Conservation (phyloP, 257 asterid genomes). For the Capsicum rhomboideum region DNA sequence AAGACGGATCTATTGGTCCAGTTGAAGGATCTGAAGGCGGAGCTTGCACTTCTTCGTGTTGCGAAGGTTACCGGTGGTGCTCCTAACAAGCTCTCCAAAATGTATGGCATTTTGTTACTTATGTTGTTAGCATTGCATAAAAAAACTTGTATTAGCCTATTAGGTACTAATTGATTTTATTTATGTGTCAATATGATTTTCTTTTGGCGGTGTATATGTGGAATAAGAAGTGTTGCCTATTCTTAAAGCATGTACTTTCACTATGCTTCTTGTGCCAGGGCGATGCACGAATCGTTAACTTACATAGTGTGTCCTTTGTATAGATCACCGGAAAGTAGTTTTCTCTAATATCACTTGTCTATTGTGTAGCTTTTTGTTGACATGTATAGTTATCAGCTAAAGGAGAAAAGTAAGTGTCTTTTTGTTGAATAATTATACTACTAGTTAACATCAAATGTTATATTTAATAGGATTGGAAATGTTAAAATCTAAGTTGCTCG, state of each 20-base stretch:
- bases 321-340: too few species aligned
- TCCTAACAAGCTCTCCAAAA: slow-evolving; percentile 32
- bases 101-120: not conserved
- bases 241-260: not conserved
- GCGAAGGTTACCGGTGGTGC: slow-evolving; percentile 40
- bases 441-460: not conserved
- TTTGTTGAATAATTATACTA: not conserved
- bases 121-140: too few species aligned
- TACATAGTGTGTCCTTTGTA: too few species aligned
- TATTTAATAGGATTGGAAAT: not conserved
- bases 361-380: not conserved
- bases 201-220: not conserved
- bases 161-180: too few species aligned
- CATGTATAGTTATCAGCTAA: not conserved
- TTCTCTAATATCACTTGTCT: not conserved
- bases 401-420: not conserved
- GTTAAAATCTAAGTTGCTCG: too few species aligned
- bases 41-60: slow-evolving; percentile 31
- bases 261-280: not conserved
- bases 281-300: too few species aligned
- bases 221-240: not conserved
- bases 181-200: too few species aligned
- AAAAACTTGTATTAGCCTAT: too few species aligned
- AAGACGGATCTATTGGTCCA: slow-evolving; percentile 21
- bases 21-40: slow-evolving; percentile 33